Evolutionary conservation across 1,284 basidiomycete species (phyloP).

Genomic region (Kwoniella shivajii): DNA sequence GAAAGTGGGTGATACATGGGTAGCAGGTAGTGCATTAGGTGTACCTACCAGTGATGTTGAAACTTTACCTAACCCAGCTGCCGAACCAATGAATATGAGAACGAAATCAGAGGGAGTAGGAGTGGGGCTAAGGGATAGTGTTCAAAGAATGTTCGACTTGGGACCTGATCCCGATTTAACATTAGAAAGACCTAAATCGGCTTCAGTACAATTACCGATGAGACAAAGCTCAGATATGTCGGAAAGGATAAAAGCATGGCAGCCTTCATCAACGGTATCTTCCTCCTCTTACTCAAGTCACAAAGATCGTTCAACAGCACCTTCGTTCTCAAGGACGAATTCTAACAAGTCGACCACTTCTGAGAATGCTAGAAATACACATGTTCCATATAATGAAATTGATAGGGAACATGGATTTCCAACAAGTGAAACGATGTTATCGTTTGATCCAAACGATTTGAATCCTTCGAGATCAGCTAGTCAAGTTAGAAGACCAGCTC

Average conservation of each 20-base stretch:
- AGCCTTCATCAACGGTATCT: constrained; percentile 24
- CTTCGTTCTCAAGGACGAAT: constrained; percentile 28
- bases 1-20: constrained; percentile 48
- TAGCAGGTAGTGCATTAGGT: constrained; percentile 34
- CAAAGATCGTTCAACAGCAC: constrained; percentile 18
- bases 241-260: constrained; percentile 38
- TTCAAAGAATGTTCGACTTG: constrained; percentile 39
- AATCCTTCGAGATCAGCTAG: constrained; percentile 52
- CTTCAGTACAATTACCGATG: background rate
- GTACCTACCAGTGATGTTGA: constrained; percentile 13
- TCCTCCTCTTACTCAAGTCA: background rate
- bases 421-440: constrained; percentile 30
- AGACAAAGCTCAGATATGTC: constrained; percentile 12
- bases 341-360: constrained; percentile 11
- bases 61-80: background rate
- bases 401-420: constrained; percentile 10
- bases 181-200: background rate
- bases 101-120: background rate
- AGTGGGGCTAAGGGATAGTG: constrained; percentile 30
- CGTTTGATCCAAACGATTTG: constrained; percentile 47
- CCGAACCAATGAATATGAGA: background rate
- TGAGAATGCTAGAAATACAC: background rate
- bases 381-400: constrained; percentile 11
- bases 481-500: constrained; percentile 34
- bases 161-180: constrained; percentile 24